Percentiles rank a stretch among this genome's conserved stretches.
phyloP scores from a whole-genome alignment of 2,329 filamentous ascomycete genomes.

The Fusarium sacchari region DNA sequence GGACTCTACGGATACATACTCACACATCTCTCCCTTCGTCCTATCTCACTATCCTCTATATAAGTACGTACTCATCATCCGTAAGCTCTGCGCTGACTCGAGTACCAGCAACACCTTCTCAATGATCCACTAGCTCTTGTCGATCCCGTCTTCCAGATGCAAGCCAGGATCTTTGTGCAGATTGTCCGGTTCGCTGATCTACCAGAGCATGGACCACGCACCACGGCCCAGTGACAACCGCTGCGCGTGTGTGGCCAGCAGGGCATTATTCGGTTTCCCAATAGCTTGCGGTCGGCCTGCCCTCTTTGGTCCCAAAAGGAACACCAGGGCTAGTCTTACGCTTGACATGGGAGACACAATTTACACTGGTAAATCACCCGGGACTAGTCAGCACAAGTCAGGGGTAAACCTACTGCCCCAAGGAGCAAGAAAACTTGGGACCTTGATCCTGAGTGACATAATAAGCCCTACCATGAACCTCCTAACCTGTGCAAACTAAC shows the following conservation, averaged over 20 bases:
- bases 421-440: not conserved
- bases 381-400: slow-evolving; percentile 28
- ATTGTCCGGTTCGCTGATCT: slow-evolving; percentile 30
- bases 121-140: slow-evolving; percentile 31
- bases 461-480: accelerated
- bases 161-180: slow-evolving; percentile 24
- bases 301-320: slow-evolving; percentile 22
- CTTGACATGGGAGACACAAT: slow-evolving; percentile 24
- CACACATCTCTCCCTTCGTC: not conserved
- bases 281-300: slow-evolving; percentile 33
- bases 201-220: slow-evolving; percentile 28
- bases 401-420: slow-evolving; percentile 20
- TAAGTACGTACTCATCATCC: not conserved
- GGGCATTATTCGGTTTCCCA: slow-evolving; percentile 17
- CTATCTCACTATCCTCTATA: not conserved
- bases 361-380: slow-evolving; percentile 32
- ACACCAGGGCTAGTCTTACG: slow-evolving; percentile 7
- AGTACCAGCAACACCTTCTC: not conserved
- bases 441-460: not conserved
- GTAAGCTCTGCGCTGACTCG: slow-evolving; percentile 30
- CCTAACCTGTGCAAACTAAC: accelerated
- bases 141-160: slow-evolving; percentile 21
- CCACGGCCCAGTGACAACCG: slow-evolving; percentile 26
- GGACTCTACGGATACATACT: not conserved
- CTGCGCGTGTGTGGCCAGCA: not conserved